Evolutionary conservation across 305 asterid genomes (phyloP), one percentile per base, ranked within the genome.

Genomic region (Lippia alba): DNA sequence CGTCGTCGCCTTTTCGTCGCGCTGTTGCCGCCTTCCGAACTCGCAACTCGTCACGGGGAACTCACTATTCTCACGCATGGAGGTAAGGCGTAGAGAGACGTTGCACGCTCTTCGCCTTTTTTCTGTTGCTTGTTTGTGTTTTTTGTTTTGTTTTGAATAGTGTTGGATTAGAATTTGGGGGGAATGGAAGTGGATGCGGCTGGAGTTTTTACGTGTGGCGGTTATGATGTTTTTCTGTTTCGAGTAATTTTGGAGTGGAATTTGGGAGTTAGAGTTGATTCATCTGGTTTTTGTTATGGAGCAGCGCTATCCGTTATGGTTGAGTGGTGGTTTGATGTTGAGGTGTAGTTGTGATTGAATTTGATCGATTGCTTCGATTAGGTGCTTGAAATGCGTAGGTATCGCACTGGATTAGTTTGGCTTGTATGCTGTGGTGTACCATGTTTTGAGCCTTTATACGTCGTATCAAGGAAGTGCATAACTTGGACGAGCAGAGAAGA

Each of bases 1-100:
- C 58, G 56, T 32, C 75, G 50, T 63, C 72, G 58, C 83, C 65
- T 66, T 59, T 76, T 75, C 78, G 34, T 70, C 79, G 64, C 76
- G 85, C 64, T 68, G 72, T 57, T 53, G 62, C 76, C 78, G 74
- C 73, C 69, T 79, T 64, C 66, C 81, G 8, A 18, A 61, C 15
- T n/a, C 76, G 48, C 69, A 16, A 34, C 16, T 65, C 75, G 56
- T 75, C 85, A 83, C 89, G 83, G 89, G 86, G 64, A 92, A 84
- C 73, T 66, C 84, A 70, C 84, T 86, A 79, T 87, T 83, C 85
- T 81, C 87, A 30, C 81, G 87, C 74, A 91, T 93, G 96, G 96
- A 93, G 97, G 98, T 93, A 55, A 36, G 40, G 4, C 5, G 8
- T 16, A 33, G 19, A 3, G 20, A 12, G 69, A 60, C 74, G 17